Base-by-base conservation (phyloP, 2,329 filamentous ascomycete genomes). In the Fonsecaea erecta region DNA sequence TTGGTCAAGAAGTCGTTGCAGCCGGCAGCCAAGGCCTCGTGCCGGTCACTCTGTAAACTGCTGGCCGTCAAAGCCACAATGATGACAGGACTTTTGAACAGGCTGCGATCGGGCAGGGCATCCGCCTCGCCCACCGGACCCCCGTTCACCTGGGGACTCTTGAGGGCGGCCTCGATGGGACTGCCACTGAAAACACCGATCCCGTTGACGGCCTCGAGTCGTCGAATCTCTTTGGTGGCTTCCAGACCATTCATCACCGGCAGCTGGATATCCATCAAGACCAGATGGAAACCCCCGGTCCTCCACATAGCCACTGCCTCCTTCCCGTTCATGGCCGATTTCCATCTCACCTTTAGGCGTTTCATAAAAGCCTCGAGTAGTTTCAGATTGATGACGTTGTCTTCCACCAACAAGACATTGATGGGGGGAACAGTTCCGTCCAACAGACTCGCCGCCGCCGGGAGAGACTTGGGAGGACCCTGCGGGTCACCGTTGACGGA, bases 1-100 rank as follows among this genome's bases (percentile, higher is more conserved):
- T 97, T 97, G 67, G 95, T 98, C 76, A 99, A 82, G 78, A 98
- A 99, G 78, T 99, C 95, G 76, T 99, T 99, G 77, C 95, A 98
- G 3, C 95, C 95, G 43, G 94, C 95, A 30, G 94, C 94, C 73
- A 98, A 81, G 2, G 95, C 95, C 77, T 97, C 93, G 75, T 97
- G 93, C 70, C 95, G 87, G 80, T 99, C 95, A 75, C 92, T 96
- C 79, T 98, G 94, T 74, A 99, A 81, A 67, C 91, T 96, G 73
- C 92, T 96, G 11, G 95, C 95, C 30, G 95, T 99, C 73, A 99
- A 84, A 2, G 95, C 95, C 21, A 99, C 95, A 72, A 99, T 98
- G 74, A 98, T 98, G 73, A 99, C 93, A 0, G 95, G 94, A 70
- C 92, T 96, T 79, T 97, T 97, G 83, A 98, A 98, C 57, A 95